phyloP scores from a whole-genome alignment of 108 stramenopile genomes.

The Fragilariopsis cylindrus region DNA sequence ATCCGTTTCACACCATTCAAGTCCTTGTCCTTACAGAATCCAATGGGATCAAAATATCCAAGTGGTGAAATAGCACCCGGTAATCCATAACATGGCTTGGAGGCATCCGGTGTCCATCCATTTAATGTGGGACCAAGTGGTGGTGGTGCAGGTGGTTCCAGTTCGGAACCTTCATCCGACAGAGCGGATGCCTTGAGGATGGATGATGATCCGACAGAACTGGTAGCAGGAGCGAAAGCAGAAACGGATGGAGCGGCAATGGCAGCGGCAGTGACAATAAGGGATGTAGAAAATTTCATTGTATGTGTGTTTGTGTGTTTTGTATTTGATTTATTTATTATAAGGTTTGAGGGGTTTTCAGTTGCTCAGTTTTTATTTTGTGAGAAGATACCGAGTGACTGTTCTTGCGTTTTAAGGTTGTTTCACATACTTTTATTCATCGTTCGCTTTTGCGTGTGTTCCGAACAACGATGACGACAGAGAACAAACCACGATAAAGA shows the following conservation, averaged over 20 bases:
- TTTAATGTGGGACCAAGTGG: constrained; percentile 27
- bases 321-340: too few relatives aligned
- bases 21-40: constrained; percentile 34
- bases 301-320: not conserved
- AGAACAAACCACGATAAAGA: too few relatives aligned
- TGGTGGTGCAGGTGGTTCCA: not conserved
- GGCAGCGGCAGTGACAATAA: not conserved
- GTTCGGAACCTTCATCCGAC: not conserved
- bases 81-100: constrained; percentile 41
- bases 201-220: not conserved
- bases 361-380: too few relatives aligned
- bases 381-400: too few relatives aligned
- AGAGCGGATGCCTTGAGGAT: not conserved
- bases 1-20: constrained; percentile 51
- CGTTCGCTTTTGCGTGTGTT: too few relatives aligned
- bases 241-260: not conserved
- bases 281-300: not conserved
- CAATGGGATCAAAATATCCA: constrained; percentile 59
- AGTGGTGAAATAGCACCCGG: constrained; percentile 44
- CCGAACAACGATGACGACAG: too few relatives aligned
- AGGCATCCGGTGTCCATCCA: constrained; percentile 56
- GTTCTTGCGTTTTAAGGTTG: too few relatives aligned
- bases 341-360: too few relatives aligned
- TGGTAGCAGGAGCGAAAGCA: constrained; percentile 3
- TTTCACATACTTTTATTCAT: too few relatives aligned